Evolutionary conservation across 2,329 filamentous ascomycete genomes (phyloP).

Genomic region (Tolypocladium pustulatum): DNA sequence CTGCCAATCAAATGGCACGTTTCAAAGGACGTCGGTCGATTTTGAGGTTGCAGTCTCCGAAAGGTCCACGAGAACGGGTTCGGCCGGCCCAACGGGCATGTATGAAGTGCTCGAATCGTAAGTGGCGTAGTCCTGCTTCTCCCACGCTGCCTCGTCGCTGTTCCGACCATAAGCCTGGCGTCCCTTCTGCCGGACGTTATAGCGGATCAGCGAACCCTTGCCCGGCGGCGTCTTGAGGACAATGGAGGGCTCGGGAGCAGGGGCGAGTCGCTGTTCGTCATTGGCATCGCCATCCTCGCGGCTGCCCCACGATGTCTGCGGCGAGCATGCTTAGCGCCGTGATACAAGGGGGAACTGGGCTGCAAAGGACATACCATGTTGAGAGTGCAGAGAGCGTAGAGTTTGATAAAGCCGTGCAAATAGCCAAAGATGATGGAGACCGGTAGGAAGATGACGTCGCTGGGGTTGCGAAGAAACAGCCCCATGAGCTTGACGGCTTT

Average conservation of each 20-base stretch:
- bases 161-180: constrained; percentile 16
- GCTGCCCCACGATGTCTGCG: constrained; percentile 88
- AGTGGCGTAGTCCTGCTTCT: constrained; percentile 20
- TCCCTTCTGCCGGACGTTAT: constrained; percentile 32
- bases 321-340: constrained; percentile 3
- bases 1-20: not conserved
- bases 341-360: not conserved
- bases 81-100: constrained; percentile 14
- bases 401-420: constrained; percentile 85
- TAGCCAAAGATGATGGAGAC: constrained; percentile 88
- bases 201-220: constrained; percentile 32
- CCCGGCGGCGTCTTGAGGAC: constrained; percentile 34
- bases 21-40: not conserved
- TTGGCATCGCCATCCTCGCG: constrained; percentile 83
- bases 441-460: constrained; percentile 68
- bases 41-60: not conserved
- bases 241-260: constrained; percentile 28
- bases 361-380: constrained; percentile 56
- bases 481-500: constrained; percentile 88
- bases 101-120: constrained; percentile 27
- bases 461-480: constrained; percentile 74
- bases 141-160: constrained; percentile 13
- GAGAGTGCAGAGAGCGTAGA: constrained; percentile 75
- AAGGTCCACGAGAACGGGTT: not conserved
- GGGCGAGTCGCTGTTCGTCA: constrained; percentile 59